These are phyloP conservation scores for Astraeus odoratus DNA, from an alignment of 768 basidiomycete genomes.

Conservation along the genomic window DNA sequence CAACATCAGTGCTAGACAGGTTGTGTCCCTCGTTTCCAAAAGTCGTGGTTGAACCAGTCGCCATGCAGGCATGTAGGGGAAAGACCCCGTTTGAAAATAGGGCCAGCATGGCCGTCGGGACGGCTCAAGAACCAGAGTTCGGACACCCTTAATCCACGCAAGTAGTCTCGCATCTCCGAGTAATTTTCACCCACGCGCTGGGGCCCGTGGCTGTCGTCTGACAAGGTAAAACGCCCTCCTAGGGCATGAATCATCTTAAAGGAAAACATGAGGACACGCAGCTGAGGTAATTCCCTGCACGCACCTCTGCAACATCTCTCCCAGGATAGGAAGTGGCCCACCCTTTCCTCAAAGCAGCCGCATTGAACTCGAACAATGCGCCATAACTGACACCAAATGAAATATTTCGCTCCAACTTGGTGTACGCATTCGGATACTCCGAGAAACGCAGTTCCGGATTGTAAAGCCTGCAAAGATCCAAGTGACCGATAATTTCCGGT, in stretches of 20 bases:
- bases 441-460: constrained; percentile 51
- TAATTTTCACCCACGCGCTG: constrained; percentile 88
- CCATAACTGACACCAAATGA: constrained; percentile 68
- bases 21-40: constrained; percentile 39
- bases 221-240: constrained; percentile 75
- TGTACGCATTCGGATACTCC: constrained; percentile 54
- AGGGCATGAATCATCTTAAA: constrained; percentile 62
- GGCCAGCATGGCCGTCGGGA: constrained; percentile 18
- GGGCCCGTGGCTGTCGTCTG: constrained; percentile 95
- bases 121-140: constrained; percentile 59
- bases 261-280: constrained; percentile 8
- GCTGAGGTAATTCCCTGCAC: constrained; percentile 21
- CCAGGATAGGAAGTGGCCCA: constrained; percentile 86
- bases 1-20: constrained; percentile 11
- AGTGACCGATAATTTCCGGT: constrained; percentile 89
- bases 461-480: constrained; percentile 90
- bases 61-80: constrained; percentile 39
- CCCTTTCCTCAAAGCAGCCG: constrained; percentile 87
- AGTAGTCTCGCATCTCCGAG: constrained; percentile 53
- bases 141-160: constrained; percentile 48
- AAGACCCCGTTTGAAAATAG: constrained; percentile 24
- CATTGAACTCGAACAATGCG: constrained; percentile 88
- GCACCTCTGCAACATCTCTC: constrained; percentile 65
- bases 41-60: constrained; percentile 52
- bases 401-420: constrained; percentile 70